A percentile compares a stretch with the other conserved stretches of the same genome.
phyloP scores from a whole-genome alignment of 768 basidiomycete species.

The Holtermannia corniformis region DNA sequence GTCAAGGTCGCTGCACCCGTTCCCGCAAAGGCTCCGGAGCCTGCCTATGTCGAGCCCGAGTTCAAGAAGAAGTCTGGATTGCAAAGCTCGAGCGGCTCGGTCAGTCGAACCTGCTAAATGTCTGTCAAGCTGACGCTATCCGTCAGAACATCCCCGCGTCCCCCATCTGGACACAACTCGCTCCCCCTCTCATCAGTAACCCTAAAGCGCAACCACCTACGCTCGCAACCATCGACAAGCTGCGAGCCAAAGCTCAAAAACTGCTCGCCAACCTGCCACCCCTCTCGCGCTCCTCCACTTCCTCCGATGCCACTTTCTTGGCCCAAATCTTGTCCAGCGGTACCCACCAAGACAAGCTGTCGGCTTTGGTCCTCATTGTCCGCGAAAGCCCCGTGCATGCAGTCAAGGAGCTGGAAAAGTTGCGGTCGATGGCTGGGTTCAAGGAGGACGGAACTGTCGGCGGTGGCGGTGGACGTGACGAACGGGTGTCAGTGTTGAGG shows the following conservation, averaged over 20 bases:
- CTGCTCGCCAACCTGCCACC: constrained; percentile 16
- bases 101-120: too few relatives aligned
- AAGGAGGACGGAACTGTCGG: constrained; percentile 54
- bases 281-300: constrained; percentile 34
- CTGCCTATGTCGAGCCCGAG: background rate
- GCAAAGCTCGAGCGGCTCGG: constrained; percentile 18
- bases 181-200: constrained; percentile 16
- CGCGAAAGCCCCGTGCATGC: constrained; percentile 83
- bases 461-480: constrained; percentile 53
- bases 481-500: constrained; percentile 77
- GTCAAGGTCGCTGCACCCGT: constrained; percentile 40
- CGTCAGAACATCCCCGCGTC: constrained; percentile 15
- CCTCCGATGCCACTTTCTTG: constrained; percentile 72
- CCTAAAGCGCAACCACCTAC: constrained; percentile 13
- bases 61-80: constrained; percentile 3
- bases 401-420: constrained; percentile 62
- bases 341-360: constrained; percentile 82
- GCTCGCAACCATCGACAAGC: constrained; percentile 28
- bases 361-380: constrained; percentile 79
- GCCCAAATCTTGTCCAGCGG: constrained; percentile 75
- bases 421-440: constrained; percentile 63
- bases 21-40: constrained; percentile 2
- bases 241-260: constrained; percentile 23
- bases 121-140: background rate
- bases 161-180: constrained; percentile 17